Evolutionary conservation across 2,329 filamentous ascomycete species (phyloP).

Genomic region (Lecanicillium sp.): DNA sequence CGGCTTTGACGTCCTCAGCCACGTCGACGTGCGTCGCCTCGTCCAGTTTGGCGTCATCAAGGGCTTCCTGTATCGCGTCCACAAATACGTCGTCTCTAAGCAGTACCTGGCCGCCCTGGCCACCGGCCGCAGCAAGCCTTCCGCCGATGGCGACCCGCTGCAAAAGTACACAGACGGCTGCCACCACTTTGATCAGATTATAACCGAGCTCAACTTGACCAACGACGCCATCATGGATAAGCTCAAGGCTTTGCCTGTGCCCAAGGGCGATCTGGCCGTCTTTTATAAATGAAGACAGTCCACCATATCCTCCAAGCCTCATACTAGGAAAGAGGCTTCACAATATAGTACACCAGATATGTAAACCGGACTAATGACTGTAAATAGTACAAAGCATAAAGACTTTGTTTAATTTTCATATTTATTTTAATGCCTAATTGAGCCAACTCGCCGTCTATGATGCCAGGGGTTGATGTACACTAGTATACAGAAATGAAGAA

Average conservation of each 20-base stretch:
- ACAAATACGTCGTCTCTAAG: constrained; percentile 77
- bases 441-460: constrained; percentile 3
- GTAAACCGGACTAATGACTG: too few species aligned
- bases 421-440: too few species aligned
- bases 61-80: constrained; percentile 83
- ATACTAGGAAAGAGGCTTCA: too few species aligned
- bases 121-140: constrained; percentile 40
- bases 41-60: constrained; percentile 97
- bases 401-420: too few species aligned
- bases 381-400: neutral
- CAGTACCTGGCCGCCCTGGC: constrained; percentile 51
- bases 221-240: constrained; percentile 64
- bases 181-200: constrained; percentile 76
- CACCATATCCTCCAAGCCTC: too few species aligned
- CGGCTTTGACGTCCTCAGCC: constrained; percentile 57
- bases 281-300: constrained; percentile 38
- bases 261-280: constrained; percentile 45
- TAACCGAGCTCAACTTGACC: constrained; percentile 63
- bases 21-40: constrained; percentile 81
- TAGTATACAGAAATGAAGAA: constrained; percentile 1
- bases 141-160: constrained; percentile 41
- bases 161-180: constrained; percentile 65
- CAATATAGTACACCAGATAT: too few species aligned
- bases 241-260: constrained; percentile 49
- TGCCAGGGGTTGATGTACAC: constrained; percentile 5